phyloP scores from a whole-genome alignment of 2,329 filamentous ascomycete species.

The Beauveria australis region DNA sequence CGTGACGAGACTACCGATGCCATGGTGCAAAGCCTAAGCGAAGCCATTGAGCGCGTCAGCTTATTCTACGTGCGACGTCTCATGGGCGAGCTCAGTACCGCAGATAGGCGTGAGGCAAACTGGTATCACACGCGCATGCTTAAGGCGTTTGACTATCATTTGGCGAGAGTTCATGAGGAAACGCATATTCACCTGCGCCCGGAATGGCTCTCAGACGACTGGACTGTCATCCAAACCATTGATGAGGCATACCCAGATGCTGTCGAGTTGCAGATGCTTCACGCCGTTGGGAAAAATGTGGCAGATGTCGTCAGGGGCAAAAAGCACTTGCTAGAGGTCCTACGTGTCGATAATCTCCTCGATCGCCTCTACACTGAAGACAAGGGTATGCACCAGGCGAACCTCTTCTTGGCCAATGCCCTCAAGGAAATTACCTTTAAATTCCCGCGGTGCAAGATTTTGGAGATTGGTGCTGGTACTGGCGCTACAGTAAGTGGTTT shows the following conservation, averaged over 20 bases:
- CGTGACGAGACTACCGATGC: background rate
- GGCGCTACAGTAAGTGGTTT: background rate
- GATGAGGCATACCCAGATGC: slow-evolving; percentile 7
- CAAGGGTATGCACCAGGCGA: slow-evolving; percentile 8
- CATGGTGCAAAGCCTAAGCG: background rate
- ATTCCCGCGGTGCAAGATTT: slow-evolving; percentile 9
- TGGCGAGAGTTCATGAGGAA: background rate
- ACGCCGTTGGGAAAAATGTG: slow-evolving; percentile 12
- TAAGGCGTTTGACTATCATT: background rate
- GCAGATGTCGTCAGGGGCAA: slow-evolving; percentile 10
- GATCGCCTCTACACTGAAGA: slow-evolving; percentile 14
- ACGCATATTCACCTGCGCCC: background rate
- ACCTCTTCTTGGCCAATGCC: slow-evolving; percentile 10
- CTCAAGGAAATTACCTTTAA: slow-evolving; percentile 12
- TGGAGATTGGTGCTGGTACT: slow-evolving; percentile 13
- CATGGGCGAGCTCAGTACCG: background rate
- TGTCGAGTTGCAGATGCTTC: slow-evolving; percentile 12
- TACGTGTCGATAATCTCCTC: slow-evolving; percentile 12
- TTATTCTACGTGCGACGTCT: background rate
- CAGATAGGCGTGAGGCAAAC: background rate
- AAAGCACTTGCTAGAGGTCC: slow-evolving; percentile 12
- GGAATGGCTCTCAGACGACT: background rate
- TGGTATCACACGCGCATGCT: background rate
- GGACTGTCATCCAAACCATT: background rate
- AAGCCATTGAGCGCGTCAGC: background rate